Base-by-base conservation (phyloP, 495 filamentous ascomycete species). In the Aspergillus egyptiacus region DNA sequence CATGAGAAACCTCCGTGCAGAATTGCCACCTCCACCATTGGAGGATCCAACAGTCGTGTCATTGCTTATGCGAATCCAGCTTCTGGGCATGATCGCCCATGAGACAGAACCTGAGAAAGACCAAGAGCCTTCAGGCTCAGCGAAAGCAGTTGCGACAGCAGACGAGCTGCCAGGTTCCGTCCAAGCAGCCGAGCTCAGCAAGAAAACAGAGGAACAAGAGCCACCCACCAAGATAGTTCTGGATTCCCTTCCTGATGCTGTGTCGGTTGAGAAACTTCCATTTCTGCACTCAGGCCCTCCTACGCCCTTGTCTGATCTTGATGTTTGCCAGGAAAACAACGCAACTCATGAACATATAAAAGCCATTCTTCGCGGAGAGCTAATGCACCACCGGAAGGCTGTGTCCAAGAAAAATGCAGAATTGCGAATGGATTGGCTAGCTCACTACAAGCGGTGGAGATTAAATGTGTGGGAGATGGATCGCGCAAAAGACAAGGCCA, bases 391-490 rank as follows among this genome's bases (percentile, higher is more conserved):
- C 35, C 63, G 65, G 19, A 65, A 75, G 32, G 71, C 77, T 8
- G 54, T 68, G 30, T 58, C 70, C 7, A 55, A 58, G 30, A 74
- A 72, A 31, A 68, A 73, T 31, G 66, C 73, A 18, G 34, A 55
- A 5, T 66, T 69, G 0, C 60, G 73, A 22, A 62, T 73, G 31
- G 60, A 70, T 40, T 77, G 73, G 57, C 51, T 68, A 31, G 47
- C 51, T 15, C 55, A 61, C 22, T 82, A 72, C 67, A 76, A 66
- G 55, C 58, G 56, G 25, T 84, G 69, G 78, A 65, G 71, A 38
- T 35, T 72, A 6, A 52, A 58, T 25, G 63, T 80, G 5, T 67
- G 72, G 59, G 77, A 80, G 41, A 73, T 84, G 18, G 84, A 89
- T 62, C 79, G 79, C 43, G 69, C 76, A 33, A 84, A 77, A 47